Conservation (phyloP, 352 stramenopile species). For the Globisporangium megalacanthum region DNA sequence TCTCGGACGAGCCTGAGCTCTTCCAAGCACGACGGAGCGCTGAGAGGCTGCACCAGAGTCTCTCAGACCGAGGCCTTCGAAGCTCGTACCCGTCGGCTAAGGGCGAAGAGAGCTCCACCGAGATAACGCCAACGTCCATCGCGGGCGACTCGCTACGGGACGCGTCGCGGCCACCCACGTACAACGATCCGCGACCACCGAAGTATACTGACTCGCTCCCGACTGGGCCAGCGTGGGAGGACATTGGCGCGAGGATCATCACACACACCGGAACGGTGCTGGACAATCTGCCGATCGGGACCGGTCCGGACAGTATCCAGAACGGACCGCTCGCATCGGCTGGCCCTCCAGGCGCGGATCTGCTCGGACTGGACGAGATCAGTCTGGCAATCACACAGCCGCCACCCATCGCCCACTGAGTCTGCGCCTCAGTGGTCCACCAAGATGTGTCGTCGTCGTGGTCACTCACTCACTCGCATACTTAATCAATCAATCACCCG, state of each 20-base stretch:
- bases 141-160: slow-evolving; percentile 13
- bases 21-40: slow-evolving; percentile 37
- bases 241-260: slow-evolving; percentile 38
- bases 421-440: no score
- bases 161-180: slow-evolving; percentile 21
- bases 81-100: slow-evolving; percentile 18
- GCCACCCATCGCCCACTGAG: neutral
- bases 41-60: slow-evolving; percentile 47
- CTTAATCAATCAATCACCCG: no score
- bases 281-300: slow-evolving; percentile 8
- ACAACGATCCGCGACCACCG: slow-evolving; percentile 24
- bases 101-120: slow-evolving; percentile 2
- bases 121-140: slow-evolving; percentile 1
- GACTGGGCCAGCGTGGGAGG: slow-evolving; percentile 17
- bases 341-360: slow-evolving; percentile 14
- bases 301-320: neutral
- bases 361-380: slow-evolving; percentile 26
- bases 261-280: slow-evolving; percentile 32
- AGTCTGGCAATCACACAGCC: neutral
- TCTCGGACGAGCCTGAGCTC: slow-evolving; percentile 47
- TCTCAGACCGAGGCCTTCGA: slow-evolving; percentile 45
- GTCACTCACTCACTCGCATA: no score
- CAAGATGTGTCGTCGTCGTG: no score
- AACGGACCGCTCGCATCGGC: neutral
- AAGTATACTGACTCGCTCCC: slow-evolving; percentile 32